phyloP scores from a whole-genome alignment of 1,139 yeast species.

The Debaryomyces psychrophilus region DNA sequence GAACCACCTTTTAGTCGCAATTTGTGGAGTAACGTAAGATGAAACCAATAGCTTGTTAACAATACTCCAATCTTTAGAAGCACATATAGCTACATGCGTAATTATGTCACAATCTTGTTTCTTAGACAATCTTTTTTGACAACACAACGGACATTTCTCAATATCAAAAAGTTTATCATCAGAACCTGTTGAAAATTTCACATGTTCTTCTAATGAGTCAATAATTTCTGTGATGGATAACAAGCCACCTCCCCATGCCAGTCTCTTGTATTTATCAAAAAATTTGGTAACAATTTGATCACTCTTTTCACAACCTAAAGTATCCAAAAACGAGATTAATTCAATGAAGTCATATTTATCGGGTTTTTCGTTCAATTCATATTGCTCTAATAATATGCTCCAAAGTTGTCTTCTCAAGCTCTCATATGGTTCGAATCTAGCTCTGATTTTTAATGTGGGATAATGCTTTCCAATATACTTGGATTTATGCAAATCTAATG shows the following conservation, averaged over 20 bases:
- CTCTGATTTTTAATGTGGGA: slow-evolving; percentile 63
- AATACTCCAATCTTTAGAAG: slow-evolving; percentile 74
- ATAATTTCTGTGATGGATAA: slow-evolving; percentile 61
- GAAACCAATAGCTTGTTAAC: slow-evolving; percentile 68
- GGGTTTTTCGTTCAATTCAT: slow-evolving; percentile 37
- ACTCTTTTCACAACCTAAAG: slow-evolving; percentile 61
- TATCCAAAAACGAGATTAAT: slow-evolving; percentile 59
- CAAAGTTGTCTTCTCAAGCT: slow-evolving; percentile 71
- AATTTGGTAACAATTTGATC: slow-evolving; percentile 49
- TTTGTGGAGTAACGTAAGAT: slow-evolving; percentile 74
- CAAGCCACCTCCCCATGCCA: slow-evolving; percentile 58
- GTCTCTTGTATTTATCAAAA: slow-evolving; percentile 46
- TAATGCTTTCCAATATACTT: slow-evolving; percentile 41
- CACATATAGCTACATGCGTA: slow-evolving; percentile 87
- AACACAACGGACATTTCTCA: slow-evolving; percentile 78
- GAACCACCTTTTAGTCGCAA: slow-evolving; percentile 90
- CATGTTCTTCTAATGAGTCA: slow-evolving; percentile 51
- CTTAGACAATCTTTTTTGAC: slow-evolving; percentile 58
- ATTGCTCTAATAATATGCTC: slow-evolving; percentile 62
- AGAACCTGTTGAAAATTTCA: slow-evolving; percentile 23
- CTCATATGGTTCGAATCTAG: slow-evolving; percentile 69
- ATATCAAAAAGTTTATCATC: slow-evolving; percentile 53
- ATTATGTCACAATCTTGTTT: slow-evolving; percentile 68
- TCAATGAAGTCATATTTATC: slow-evolving; percentile 54
- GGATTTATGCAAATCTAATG: slow-evolving; percentile 36